Evolutionary conservation across 2,329 filamentous ascomycete genomes (phyloP), one percentile per base, ranked within the genome.

Genomic region (Aspergillus clavatus): DNA sequence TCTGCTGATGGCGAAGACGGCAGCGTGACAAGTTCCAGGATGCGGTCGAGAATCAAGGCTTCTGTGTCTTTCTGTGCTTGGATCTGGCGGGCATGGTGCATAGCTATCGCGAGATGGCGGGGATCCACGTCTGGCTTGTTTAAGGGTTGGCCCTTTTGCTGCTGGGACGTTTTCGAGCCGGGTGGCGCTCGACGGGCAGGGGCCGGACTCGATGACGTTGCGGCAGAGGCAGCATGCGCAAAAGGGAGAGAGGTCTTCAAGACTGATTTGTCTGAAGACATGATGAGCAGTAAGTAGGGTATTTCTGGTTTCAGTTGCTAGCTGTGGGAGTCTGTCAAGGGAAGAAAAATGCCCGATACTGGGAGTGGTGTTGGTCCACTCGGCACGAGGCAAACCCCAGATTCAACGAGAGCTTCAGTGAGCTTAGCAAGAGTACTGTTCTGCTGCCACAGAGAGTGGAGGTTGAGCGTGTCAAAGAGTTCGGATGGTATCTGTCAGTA

Each of bases 21-120:
- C 39, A 77, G 73, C 45, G 80, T 83, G 52, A 87, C 81, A 4
- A 95, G 82, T 11, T 79, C 72, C 56, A 95, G 78, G 50, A 91
- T 81, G 58, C 78, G 76, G 53, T 83, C 76, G 45, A 90, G 76
- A 53, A 96, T 91, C 51, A 82, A 71, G 29, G 79, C 72, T 69
- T 95, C 85, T 53, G 87, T 77, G 39, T 86, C 81, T 66, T 91
- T 94, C 60, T 86, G 87, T 56, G 87, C 78, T 67, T 95, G 86
- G 41, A 96, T 82, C 43, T 88, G 80, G 55, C 79, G 79, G 33
- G 91, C 91, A 72, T 96, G 89, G 59, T 89, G 81, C 47, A 93
- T 71, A 40, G 89, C 91, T 45, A 88, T 78, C 47, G 84, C 78
- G 11, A 72, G 56, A 45, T 73, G 67, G 26, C 67, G 70, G 10